Base-by-base conservation (phyloP, 2,329 filamentous ascomycete genomes). In the Ophiocordyceps australis region DNA sequence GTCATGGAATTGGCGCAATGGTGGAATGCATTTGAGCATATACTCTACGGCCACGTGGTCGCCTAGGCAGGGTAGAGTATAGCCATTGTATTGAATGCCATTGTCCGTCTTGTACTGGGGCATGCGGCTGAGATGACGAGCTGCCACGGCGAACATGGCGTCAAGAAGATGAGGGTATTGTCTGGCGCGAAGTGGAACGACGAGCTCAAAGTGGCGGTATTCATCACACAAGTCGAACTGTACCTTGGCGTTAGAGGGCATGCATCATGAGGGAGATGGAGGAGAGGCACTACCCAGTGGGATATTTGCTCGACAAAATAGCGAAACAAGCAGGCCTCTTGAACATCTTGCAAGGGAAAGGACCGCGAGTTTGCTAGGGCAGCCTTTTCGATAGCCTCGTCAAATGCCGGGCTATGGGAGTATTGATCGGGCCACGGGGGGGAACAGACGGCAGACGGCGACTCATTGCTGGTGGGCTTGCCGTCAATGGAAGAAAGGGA, bases 181-280 rank as follows among this genome's bases (percentile, higher is more conserved):
- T 9, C 45, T 39, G 3, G 50, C 50, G 9, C 42, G 37, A 12
- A 45, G 26, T 0, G 49, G 48, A 2, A 54, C 50, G 2, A 50
- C 41, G 7, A 54, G 35, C 19, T 54, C 49, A 19, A 54, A 54
- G 22, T 54, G 50, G 5, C 50, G 34, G 19, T 46, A 38, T 11
- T 50, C 47, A n/a, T 54, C 50, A 12, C 50, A 53, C 1, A 54
- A 38, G 17, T 54, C 50, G 28, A 54, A 48, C 50, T 54, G 5
- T 12, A 11, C 7, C 27, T 45, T 23, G 40, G 31, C 5, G 14
- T 5, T 12, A 14, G 13, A 8, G 6, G 17, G 14, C 8, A 4
- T 3, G 11, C 3, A n/a, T 19, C 1, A 6, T 12, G 2, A 7
- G 5, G 3, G 1, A 8, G 4, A 16, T 4, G 16, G 12, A 3